Conservation (phyloP, 2,329 filamentous ascomycete species). For the Sclerotinia sclerotiorum region DNA sequence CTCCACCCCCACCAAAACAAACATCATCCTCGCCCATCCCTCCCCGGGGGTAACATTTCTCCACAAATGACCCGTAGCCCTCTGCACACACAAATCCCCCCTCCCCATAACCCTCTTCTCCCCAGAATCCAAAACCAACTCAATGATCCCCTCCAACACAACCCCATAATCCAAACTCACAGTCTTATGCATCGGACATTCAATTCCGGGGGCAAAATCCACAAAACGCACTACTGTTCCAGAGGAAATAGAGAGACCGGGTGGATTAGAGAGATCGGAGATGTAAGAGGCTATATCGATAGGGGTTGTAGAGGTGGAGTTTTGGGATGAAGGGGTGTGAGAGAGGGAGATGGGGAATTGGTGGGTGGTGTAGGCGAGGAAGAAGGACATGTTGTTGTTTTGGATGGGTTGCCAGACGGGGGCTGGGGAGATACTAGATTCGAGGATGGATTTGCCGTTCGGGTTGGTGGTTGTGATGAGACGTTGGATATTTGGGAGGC, state of each 20-base stretch:
- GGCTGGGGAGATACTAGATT: constrained; percentile 22
- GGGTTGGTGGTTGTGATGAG: constrained; percentile 33
- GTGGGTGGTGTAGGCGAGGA: constrained; percentile 33
- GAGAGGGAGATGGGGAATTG: constrained; percentile 29
- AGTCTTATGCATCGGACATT: constrained; percentile 46
- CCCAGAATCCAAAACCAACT: constrained; percentile 45
- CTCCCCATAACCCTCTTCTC: constrained; percentile 43
- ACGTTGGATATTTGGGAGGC: constrained; percentile 31
- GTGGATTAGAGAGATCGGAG: constrained; percentile 28
- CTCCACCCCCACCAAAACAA: constrained; percentile 30
- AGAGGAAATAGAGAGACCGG: constrained; percentile 28
- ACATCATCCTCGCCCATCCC: constrained; percentile 36
- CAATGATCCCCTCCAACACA: constrained; percentile 45
- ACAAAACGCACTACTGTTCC: constrained; percentile 35
- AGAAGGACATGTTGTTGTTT: constrained; percentile 30
- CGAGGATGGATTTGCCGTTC: constrained; percentile 32
- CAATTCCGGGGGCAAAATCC: constrained; percentile 31
- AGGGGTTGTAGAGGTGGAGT: constrained; percentile 17
- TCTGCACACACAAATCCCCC: constrained; percentile 47
- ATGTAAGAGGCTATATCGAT: constrained; percentile 30
- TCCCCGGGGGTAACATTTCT: constrained; percentile 31
- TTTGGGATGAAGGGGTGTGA: neutral
- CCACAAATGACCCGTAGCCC: constrained; percentile 50
- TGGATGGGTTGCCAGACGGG: constrained; percentile 28
- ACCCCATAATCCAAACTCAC: constrained; percentile 46